phyloP scores from a whole-genome alignment of 257 asterid genomes.

The Coffea eugenioides region DNA sequence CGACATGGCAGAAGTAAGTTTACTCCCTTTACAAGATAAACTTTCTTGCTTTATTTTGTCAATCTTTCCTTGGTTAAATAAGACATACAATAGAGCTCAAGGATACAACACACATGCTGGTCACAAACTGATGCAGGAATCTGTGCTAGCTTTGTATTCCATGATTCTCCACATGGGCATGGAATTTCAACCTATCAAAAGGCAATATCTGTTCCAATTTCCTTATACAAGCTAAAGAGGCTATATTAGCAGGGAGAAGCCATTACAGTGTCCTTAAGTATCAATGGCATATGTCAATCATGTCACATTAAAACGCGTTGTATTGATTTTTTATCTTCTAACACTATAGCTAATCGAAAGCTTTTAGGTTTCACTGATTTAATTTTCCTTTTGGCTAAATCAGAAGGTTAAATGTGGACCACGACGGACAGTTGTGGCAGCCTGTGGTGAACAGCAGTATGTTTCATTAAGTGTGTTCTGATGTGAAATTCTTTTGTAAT shows the following conservation, averaged over 20 bases:
- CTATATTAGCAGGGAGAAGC: neutral
- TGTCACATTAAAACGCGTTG: no score
- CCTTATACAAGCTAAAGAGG: neutral
- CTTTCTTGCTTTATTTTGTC: neutral
- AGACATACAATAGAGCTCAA: neutral
- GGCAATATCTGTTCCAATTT: neutral
- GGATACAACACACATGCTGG: neutral
- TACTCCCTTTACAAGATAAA: neutral
- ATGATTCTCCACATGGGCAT: no score
- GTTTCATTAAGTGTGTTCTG: neutral
- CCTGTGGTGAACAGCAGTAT: neutral
- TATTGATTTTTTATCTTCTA: neutral
- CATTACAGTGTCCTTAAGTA: neutral
- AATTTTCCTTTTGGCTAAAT: neutral
- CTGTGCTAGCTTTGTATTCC: no score
- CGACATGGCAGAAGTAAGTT: constrained; percentile 71
- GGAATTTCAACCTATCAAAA: no score
- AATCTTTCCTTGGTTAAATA: neutral
- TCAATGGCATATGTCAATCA: neutral
- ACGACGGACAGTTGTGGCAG: neutral
- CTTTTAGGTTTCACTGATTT: neutral
- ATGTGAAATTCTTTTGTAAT: neutral
- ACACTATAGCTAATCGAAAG: neutral
- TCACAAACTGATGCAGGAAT: neutral
- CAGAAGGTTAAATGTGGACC: neutral